Conservation (phyloP, 441 rosid species). For the Populus hybrid region DNA sequence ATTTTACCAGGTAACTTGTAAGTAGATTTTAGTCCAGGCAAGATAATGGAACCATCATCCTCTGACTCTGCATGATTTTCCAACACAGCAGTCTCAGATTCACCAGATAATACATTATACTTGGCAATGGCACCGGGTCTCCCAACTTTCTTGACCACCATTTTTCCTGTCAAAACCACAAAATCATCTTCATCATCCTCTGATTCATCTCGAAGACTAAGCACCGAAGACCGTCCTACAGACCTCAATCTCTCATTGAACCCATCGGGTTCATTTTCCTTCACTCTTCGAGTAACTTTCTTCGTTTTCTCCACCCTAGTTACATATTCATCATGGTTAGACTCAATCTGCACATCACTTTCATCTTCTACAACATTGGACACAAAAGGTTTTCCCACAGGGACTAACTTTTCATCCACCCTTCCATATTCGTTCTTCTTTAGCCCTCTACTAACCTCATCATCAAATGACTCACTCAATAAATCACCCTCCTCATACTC, state of each 20-base stretch:
- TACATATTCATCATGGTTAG: slow-evolving; percentile 14
- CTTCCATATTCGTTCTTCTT: slow-evolving; percentile 18
- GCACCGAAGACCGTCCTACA: slow-evolving; percentile 37
- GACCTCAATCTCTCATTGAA: slow-evolving; percentile 38
- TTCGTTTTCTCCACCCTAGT: slow-evolving; percentile 24
- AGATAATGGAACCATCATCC: slow-evolving; percentile 50
- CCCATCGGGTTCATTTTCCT: slow-evolving; percentile 30
- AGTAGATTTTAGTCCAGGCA: slow-evolving; percentile 46
- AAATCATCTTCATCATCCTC: slow-evolving; percentile 48
- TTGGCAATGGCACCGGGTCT: slow-evolving; percentile 21
- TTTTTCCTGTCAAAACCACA: slow-evolving; percentile 37
- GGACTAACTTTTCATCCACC: slow-evolving; percentile 23
- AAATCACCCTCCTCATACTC: slow-evolving; percentile 20
- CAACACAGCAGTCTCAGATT: slow-evolving; percentile 23
- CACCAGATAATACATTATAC: slow-evolving; percentile 25
- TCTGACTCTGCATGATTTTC: slow-evolving; percentile 33
- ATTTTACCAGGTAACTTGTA: slow-evolving; percentile 55
- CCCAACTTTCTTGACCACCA: slow-evolving; percentile 27
- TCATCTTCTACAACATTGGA: slow-evolving; percentile 34
- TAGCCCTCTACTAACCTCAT: slow-evolving; percentile 17
- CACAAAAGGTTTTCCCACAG: slow-evolving; percentile 24
- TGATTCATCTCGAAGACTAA: slow-evolving; percentile 31
- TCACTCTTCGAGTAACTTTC: slow-evolving; percentile 21
- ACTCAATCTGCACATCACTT: slow-evolving; percentile 18
- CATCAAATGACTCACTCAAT: slow-evolving; percentile 17